Base-by-base conservation (phyloP, 2,329 filamentous ascomycete genomes). In the Hortaea sp. region DNA sequence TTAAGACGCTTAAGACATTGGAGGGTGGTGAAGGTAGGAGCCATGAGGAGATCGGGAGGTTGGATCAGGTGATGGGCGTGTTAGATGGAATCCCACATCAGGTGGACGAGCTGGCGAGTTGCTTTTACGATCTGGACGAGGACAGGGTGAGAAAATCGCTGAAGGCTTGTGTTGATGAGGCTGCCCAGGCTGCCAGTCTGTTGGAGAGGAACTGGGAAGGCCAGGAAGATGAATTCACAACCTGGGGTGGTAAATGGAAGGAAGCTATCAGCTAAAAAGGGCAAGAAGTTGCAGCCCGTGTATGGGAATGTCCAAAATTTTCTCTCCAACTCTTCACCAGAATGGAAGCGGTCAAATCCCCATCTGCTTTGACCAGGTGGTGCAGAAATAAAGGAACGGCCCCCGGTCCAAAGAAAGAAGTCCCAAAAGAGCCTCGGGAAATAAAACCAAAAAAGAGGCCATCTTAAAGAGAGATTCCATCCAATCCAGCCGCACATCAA, bases 191-290 rank as follows among this genome's bases (percentile, higher is more conserved):
- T 0, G 72, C 76, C 0, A 73, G 77, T 46, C 59, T 82, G 41
- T 64, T 86, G 9, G 68, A 69, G 42, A 67, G 71, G 48, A 71
- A 73, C 13, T 89, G 85, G 84, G 66, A 75, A 11, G 81, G 75
- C 0, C 66, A 75, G 41, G 72, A 77, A 12, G 88, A 95, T 57
- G 85, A 84, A 57, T 94, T 94, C 59, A 84, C 81, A 0, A 71
- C 76, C 11, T 94, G 88, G 88, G 79, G 75, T n/a, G 71, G 69
- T 42, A 78, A 75, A 43, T 80, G 75, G 75, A 49, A 59, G 32
- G 59, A 61, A n/a, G 58, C 60, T 5, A 53, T 65, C 39, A 52
- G 54, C 35, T 58, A 53, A 59, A 48, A 27, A 32, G 6, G 20
- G 7, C 32, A 44, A 13, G 39, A 41, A 40, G 41, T 30, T 47